These are phyloP conservation scores for Theileria luwenshuni DNA, from an alignment of 169 alveolate species.

Conservation along the genomic window DNA sequence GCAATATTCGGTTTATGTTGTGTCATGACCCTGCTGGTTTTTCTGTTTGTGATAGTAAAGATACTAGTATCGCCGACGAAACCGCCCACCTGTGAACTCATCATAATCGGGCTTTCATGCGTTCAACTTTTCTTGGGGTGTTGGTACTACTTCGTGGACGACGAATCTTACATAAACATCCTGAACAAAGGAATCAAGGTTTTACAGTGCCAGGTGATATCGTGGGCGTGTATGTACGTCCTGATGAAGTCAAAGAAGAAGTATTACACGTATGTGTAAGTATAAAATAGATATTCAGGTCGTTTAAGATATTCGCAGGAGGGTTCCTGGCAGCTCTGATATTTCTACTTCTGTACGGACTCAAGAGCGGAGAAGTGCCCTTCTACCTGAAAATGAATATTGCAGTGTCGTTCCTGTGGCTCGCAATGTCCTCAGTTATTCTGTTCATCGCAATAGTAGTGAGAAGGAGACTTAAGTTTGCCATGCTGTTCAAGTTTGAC, in stretches of 20 bases:
- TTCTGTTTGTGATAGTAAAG: slow-evolving; percentile 35
- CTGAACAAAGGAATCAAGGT: slow-evolving; percentile 66
- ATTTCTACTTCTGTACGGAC: slow-evolving; percentile 24
- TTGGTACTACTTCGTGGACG: slow-evolving; percentile 42
- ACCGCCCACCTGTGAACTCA: slow-evolving; percentile 52
- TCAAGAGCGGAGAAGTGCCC: slow-evolving; percentile 27
- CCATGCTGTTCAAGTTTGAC: slow-evolving; percentile 21
- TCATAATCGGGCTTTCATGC: slow-evolving; percentile 52
- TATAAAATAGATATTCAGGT: slow-evolving; percentile 24
- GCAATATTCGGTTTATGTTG: slow-evolving; percentile 53
- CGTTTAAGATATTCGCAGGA: slow-evolving; percentile 20
- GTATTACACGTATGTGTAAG: slow-evolving; percentile 10
- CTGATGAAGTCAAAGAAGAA: slow-evolving; percentile 25
- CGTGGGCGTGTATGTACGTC: slow-evolving; percentile 55
- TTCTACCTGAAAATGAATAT: slow-evolving; percentile 51
- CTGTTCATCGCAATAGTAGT: slow-evolving; percentile 39
- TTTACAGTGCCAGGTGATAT: slow-evolving; percentile 59
- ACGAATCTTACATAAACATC: slow-evolving; percentile 51
- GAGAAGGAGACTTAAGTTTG: slow-evolving; percentile 35
- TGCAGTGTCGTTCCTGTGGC: slow-evolving; percentile 59
- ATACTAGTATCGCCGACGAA: slow-evolving; percentile 42
- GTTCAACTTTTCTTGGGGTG: slow-evolving; percentile 47
- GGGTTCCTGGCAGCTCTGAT: slow-evolving; percentile 14
- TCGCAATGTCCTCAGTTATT: slow-evolving; percentile 53
- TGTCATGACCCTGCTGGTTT: slow-evolving; percentile 43